Evolutionary conservation across 345 rosid species (phyloP), one percentile per base, ranked within the genome.

Genomic region (Lepidium aucheri): DNA sequence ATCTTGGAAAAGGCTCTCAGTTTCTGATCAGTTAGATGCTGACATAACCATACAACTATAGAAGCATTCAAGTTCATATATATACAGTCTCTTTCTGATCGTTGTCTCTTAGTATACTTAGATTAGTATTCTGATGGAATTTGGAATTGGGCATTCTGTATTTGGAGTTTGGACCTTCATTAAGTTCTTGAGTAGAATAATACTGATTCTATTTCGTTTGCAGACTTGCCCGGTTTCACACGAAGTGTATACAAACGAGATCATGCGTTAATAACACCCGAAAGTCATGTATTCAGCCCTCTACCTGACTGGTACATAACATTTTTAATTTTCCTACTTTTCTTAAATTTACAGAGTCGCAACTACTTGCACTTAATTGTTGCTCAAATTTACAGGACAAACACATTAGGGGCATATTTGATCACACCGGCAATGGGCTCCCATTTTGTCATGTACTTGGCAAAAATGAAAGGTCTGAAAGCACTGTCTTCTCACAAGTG

Each of bases 261-360:
- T 68, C 98, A 90, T 79, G 97, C 98, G 47, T 77, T 93, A 34
- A 76, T 90, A 70, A 84, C 97, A 17, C 97, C 91, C 0, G 98
- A 93, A 75, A 90, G 97, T 79, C 98, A 93, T 77, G 97, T 90
- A 6, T 85, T 79, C 78, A 81, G 97, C 78, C 87, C 96, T 73
- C 70, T 93, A 76, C 94, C 85, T 42, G 87, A 85, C 33, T 93
- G 98, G 98, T 89, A 81, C n/a, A 51, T 69, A 13, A 5, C 63
- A 67, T 65, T 49, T 18, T 22, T 72, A 15, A 1, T 66, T 68
- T 33, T 11, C 14, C 7, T 34, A 26, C 28, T 35, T 42, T 43
- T 20, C 33, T 58, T 59, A 1, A 3, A 13, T 12, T 14, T 10
- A 2, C 39, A 11, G 59, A 34, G 0, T 57, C 39, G 38, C 16